These are phyloP conservation scores for Plasmodium reichenowi DNA, from an alignment of 169 alveolate genomes.

Conservation along the genomic window DNA sequence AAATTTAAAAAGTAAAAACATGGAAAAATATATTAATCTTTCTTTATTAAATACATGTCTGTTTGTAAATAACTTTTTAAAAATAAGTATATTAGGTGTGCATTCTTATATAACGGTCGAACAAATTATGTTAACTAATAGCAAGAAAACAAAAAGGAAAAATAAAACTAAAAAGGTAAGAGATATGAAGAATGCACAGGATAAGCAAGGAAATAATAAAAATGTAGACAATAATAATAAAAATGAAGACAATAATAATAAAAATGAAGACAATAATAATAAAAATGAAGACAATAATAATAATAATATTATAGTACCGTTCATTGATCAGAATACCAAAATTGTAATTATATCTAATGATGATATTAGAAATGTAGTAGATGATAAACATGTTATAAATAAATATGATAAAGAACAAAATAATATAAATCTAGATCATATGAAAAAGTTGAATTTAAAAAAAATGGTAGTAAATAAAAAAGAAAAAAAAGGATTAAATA, in stretches of 20 bases:
- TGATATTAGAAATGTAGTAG: neutral
- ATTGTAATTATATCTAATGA: slow-evolving; percentile 22
- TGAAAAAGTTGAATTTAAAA: neutral
- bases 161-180: neutral
- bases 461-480: neutral
- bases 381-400: neutral
- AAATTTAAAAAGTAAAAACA: slow-evolving; percentile 50
- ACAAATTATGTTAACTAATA: neutral
- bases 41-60: slow-evolving; percentile 69
- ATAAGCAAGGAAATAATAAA: too few species aligned
- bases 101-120: slow-evolving; percentile 24
- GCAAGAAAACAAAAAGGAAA: slow-evolving; percentile 7
- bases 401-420: neutral
- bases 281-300: neutral
- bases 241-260: too few species aligned
- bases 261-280: neutral
- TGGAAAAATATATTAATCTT: slow-evolving; percentile 64
- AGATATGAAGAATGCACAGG: neutral
- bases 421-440: neutral
- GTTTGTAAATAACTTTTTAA: slow-evolving; percentile 20
- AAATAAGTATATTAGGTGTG: slow-evolving; percentile 39
- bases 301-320: slow-evolving; percentile 24
- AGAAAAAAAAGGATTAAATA: slow-evolving; percentile 63
- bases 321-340: slow-evolving; percentile 18
- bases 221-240: too few species aligned